These are phyloP conservation scores for Phoma sp. DNA, from an alignment of 2,329 filamentous ascomycete species.

Conservation along the genomic window DNA sequence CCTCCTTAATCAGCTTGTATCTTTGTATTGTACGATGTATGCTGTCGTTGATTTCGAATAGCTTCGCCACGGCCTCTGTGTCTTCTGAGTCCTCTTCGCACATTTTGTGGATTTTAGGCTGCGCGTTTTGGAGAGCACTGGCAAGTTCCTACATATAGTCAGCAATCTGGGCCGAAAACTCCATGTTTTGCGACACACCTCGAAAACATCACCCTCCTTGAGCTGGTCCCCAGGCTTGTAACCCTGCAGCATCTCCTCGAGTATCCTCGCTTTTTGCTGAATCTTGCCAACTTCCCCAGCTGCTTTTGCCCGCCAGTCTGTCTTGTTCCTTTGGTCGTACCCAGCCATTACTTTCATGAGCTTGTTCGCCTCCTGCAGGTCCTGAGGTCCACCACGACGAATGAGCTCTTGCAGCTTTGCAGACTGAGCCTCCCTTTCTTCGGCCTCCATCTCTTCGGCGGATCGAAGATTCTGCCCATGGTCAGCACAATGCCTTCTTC, in stretches of 20 bases:
- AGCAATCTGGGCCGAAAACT: conserved; percentile 16
- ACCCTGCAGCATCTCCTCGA: conserved; percentile 90
- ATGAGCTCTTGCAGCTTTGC: conserved; percentile 99
- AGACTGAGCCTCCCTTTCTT: conserved; percentile 91
- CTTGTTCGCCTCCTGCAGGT: conserved; percentile 94
- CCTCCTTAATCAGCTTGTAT: conserved; percentile 95
- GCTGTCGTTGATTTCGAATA: conserved; percentile 97
- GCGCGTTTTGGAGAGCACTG: conserved; percentile 85
- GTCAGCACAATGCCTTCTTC: conserved; percentile 22
- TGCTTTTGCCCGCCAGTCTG: conserved; percentile 96
- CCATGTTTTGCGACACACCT: conserved; percentile 52
- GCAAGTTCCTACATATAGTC: conserved; percentile 74
- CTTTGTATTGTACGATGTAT: conserved; percentile 96
- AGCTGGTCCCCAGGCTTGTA: conserved; percentile 84
- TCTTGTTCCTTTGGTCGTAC: conserved; percentile 93
- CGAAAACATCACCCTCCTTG: conserved; percentile 70
- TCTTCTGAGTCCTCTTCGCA: conserved; percentile 98
- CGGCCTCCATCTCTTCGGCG: conserved; percentile 97
- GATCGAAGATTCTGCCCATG: conserved; percentile 81
- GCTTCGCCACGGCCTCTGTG: conserved; percentile 90
- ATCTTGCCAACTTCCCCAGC: conserved; percentile 94
- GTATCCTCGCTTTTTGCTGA: conserved; percentile 88
- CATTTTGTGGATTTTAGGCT: conserved; percentile 99
- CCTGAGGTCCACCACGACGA: conserved; percentile 85
- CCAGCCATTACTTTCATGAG: conserved; percentile 99